Evolutionary conservation across 2,329 filamentous ascomycete genomes (phyloP), one percentile per base, ranked within the genome.

Genomic region (Aspergillus alliaceus): DNA sequence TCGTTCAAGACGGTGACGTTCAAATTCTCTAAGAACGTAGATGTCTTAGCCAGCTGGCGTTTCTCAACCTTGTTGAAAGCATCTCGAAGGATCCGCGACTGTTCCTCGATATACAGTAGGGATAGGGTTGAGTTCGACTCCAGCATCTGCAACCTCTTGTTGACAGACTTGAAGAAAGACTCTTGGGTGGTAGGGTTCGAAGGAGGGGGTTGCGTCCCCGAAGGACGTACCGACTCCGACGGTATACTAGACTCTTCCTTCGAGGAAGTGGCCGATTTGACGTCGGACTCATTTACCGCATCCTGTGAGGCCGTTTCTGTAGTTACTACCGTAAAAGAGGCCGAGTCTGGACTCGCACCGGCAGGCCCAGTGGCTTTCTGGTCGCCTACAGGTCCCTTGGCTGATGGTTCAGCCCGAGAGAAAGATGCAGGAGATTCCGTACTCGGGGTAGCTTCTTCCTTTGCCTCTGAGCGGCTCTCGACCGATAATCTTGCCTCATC

Each of bases 151-250:
- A 99, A 82, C 1, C 95, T 90, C 74, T 98, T 98, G 61, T 93
- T 91, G 8, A 98, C 89, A 4, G 92, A 91, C 73, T 98, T 98
- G 83, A 97, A 99, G 75, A 99, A 98, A 1, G 90, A 95, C 72
- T 99, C 95, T 73, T 99, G 95, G 1, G 96, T 95, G 0, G 93
- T 92, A 2, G 93, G 93, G 1, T 86, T 84, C 1, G 89, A 75
- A 1, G 82, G 74, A 7, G 81, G 71, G 1, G 81, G 77, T 64
- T 84, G 75, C 25, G 78, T 75, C 40, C 80, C 68, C 8, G 79
- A 76, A 25, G 76, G 52, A 59, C 68, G 65, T 3, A 56, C 65
- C 2, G 64, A 59, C 32, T 74, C 71, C 64, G 49, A 74, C 4
- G 58, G 42, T 57, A 24, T 73, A 24, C 47, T 59, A 4, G 63